Percentiles rank a stretch among this genome's conserved stretches.
phyloP scores from a whole-genome alignment of 2,329 filamentous ascomycete species.

The Botrytis aclada region DNA sequence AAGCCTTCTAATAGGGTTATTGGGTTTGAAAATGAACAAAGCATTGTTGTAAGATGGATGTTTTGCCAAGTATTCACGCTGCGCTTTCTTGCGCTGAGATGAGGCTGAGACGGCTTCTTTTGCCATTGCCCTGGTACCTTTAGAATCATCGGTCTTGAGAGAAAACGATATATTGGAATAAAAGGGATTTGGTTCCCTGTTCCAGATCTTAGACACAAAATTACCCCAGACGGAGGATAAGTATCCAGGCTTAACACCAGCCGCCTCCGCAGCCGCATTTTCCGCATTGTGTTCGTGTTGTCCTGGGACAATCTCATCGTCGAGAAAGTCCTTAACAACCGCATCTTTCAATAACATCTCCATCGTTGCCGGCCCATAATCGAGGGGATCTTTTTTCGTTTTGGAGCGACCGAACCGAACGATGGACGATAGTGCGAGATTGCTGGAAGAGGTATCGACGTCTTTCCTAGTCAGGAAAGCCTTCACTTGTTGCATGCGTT shows the following conservation, averaged over 20 bases:
- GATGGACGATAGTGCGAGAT: constrained; percentile 71
- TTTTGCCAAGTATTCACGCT: constrained; percentile 82
- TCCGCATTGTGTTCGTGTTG: constrained; percentile 39
- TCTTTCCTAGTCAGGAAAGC: constrained; percentile 92
- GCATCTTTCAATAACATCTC: constrained; percentile 97
- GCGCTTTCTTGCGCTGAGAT: constrained; percentile 78
- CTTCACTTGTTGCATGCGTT: constrained; percentile 92
- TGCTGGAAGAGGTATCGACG: constrained; percentile 66
- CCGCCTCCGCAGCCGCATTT: constrained; percentile 31
- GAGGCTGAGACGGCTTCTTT: constrained; percentile 83
- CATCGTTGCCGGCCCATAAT: constrained; percentile 86
- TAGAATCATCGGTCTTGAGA: constrained; percentile 64
- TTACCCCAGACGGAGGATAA: constrained; percentile 61
- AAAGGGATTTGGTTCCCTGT: constrained; percentile 87
- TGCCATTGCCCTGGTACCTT: constrained; percentile 85
- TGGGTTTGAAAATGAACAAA: constrained; percentile 78
- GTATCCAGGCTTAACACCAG: constrained; percentile 53
- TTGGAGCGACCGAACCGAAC: constrained; percentile 60
- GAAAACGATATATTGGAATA: constrained; percentile 76
- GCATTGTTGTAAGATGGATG: constrained; percentile 93
- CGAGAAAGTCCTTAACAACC: constrained; percentile 90
- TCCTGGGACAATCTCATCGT: constrained; percentile 59
- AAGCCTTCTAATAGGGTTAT: constrained; percentile 72
- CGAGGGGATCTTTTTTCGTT: constrained; percentile 74
- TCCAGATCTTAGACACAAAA: constrained; percentile 53